These are phyloP conservation scores for Amanita subjunquillea DNA, from an alignment of 768 basidiomycete genomes.

Conservation along the genomic window DNA sequence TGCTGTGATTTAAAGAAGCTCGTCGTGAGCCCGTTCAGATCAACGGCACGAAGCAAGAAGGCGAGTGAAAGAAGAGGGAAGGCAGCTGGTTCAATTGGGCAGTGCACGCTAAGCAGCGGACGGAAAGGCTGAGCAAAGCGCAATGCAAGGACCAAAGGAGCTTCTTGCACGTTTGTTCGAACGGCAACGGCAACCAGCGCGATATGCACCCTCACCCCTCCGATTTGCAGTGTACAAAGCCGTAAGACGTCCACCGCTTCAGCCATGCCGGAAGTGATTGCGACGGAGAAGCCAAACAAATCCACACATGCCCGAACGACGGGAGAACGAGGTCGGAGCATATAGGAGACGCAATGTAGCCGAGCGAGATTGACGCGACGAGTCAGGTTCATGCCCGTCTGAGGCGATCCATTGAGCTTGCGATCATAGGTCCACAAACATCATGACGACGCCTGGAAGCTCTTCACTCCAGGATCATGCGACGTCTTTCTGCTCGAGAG, in stretches of 20 bases:
- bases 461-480: too few relatives aligned
- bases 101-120: background rate
- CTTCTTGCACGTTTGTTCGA: background rate
- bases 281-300: slow-evolving; percentile 1
- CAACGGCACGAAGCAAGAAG: slow-evolving; percentile 5
- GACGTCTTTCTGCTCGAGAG: background rate
- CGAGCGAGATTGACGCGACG: slow-evolving; percentile 3
- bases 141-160: slow-evolving; percentile 2
- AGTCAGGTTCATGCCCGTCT: background rate
- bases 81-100: background rate
- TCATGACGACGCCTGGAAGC: background rate
- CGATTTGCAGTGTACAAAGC: slow-evolving; percentile 1
- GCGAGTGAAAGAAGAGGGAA: slow-evolving; percentile 2
- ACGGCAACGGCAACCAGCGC: slow-evolving; percentile 4
- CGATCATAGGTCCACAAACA: background rate
- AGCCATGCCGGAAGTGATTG: slow-evolving; percentile 6
- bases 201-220: background rate
- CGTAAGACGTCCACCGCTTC: slow-evolving; percentile 1
- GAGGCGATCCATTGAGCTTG: background rate
- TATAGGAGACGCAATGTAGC: slow-evolving; percentile 1
- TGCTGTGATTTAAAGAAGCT: slow-evolving; percentile 3
- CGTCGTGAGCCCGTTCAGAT: slow-evolving; percentile 3
- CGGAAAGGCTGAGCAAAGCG: background rate
- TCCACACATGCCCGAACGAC: slow-evolving; percentile 3
- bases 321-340: background rate